Evolutionary conservation across 352 stramenopile genomes (phyloP).

Genomic region (Phytophthora hybrid): DNA sequence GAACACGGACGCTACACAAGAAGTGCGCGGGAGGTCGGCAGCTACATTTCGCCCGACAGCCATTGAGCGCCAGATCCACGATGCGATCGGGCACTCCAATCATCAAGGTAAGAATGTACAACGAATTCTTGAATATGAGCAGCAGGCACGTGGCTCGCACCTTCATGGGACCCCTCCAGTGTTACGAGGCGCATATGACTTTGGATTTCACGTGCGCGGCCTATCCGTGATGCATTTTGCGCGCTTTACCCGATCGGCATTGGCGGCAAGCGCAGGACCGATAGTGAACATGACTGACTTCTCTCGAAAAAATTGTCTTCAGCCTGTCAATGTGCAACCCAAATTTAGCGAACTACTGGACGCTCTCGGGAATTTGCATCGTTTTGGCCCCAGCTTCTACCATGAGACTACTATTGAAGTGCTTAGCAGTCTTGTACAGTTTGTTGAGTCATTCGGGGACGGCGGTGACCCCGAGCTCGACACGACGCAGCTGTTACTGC

Average conservation of each 20-base stretch:
- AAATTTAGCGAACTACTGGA: not conserved
- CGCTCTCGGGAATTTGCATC: not conserved
- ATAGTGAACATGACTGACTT: slow-evolving; percentile 23
- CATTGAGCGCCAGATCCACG: not conserved
- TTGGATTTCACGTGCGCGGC: slow-evolving; percentile 9
- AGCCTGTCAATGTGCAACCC: not conserved
- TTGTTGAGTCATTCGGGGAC: slow-evolving; percentile 8
- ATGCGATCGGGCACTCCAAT: slow-evolving; percentile 4
- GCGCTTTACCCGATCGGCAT: not conserved
- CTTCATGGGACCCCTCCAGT: slow-evolving; percentile 6
- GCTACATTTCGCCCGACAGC: slow-evolving; percentile 15
- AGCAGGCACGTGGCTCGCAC: slow-evolving; percentile 8
- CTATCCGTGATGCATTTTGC: slow-evolving; percentile 17
- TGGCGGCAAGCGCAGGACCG: not conserved
- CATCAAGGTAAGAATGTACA: slow-evolving; percentile 16
- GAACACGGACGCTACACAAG: not conserved
- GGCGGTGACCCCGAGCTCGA: not conserved
- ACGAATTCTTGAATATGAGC: slow-evolving; percentile 21
- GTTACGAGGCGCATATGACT: slow-evolving; percentile 10
- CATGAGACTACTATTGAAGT: not conserved
- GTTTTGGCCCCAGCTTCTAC: slow-evolving; percentile 20
- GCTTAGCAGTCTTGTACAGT: not conserved
- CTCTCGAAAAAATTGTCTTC: not conserved
- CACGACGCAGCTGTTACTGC: no score
- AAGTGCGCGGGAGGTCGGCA: not conserved